phyloP scores from a whole-genome alignment of 2,329 filamentous ascomycete genomes.

The Monosporascus ibericus region DNA sequence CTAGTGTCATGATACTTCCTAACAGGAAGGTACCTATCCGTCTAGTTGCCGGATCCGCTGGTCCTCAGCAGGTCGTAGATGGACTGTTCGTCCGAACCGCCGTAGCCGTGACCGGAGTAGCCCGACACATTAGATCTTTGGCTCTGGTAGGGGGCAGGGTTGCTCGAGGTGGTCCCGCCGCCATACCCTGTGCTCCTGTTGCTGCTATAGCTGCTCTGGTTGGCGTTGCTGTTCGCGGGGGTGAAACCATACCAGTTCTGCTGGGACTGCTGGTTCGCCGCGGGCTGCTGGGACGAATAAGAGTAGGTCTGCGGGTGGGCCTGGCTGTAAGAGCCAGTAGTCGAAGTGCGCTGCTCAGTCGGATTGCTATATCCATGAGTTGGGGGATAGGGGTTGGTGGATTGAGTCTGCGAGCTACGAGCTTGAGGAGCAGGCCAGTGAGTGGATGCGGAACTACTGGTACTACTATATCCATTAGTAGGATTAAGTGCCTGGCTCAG shows the following conservation, averaged over 20 bases:
- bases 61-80: conserved; percentile 22
- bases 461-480: conserved; percentile 12
- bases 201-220: conserved; percentile 14
- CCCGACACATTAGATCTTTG: conserved; percentile 15
- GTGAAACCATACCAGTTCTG: conserved; percentile 30
- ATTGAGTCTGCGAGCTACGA: conserved; percentile 11
- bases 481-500: conserved; percentile 20
- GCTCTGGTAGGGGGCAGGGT: conserved; percentile 8
- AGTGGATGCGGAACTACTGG: conserved; percentile 7
- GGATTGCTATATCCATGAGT: conserved; percentile 6
- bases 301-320: conserved; percentile 24
- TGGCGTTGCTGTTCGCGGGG: conserved; percentile 15
- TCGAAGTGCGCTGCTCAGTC: conserved; percentile 16
- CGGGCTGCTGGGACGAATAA: conserved; percentile 21
- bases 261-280: conserved; percentile 21
- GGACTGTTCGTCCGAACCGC: conserved; percentile 18
- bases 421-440: conserved; percentile 22
- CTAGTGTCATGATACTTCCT: not conserved
- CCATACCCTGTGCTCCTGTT: conserved; percentile 17
- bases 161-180: conserved; percentile 1
- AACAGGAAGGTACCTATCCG: too few species aligned
- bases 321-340: conserved; percentile 17
- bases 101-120: conserved; percentile 16
- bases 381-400: conserved; percentile 14
- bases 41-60: conserved; percentile 14